These are phyloP conservation scores for Candida multigemmis DNA, from an alignment of 805 yeast species.

Conservation along the genomic window DNA sequence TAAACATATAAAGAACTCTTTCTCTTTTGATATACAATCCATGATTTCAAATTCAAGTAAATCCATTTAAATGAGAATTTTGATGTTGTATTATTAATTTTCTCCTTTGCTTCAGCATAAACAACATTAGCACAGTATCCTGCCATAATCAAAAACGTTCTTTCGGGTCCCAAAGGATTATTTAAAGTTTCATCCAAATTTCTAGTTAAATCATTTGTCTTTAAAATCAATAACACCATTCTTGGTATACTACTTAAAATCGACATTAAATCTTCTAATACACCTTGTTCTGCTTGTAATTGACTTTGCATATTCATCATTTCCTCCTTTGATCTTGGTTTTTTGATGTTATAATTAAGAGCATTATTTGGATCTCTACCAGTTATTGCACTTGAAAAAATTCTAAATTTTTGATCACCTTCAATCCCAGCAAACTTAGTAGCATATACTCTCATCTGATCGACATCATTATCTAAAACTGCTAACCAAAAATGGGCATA, in stretches of 20 bases:
- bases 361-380: constrained; percentile 85
- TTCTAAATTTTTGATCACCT: constrained; percentile 64
- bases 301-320: constrained; percentile 57
- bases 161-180: constrained; percentile 77
- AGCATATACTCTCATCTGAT: constrained; percentile 65
- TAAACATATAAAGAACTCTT: constrained; percentile 21
- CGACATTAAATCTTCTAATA: constrained; percentile 69
- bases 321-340: constrained; percentile 52
- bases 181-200: constrained; percentile 77
- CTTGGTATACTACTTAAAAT: constrained; percentile 75
- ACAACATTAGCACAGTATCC: constrained; percentile 80
- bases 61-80: constrained; percentile 13
- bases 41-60: constrained; percentile 7
- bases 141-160: constrained; percentile 85
- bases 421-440: constrained; percentile 67
- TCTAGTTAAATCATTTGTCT: constrained; percentile 90
- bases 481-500: constrained; percentile 94
- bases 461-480: constrained; percentile 59
- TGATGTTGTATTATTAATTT: constrained; percentile 8
- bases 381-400: constrained; percentile 89
- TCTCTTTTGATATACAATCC: constrained; percentile 26
- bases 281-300: constrained; percentile 46
- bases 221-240: constrained; percentile 74
- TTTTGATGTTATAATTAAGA: constrained; percentile 47
- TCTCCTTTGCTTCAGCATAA: constrained; percentile 54